Conservation (phyloP, 306 rosid genomes). For the Vigna unguiculata region DNA sequence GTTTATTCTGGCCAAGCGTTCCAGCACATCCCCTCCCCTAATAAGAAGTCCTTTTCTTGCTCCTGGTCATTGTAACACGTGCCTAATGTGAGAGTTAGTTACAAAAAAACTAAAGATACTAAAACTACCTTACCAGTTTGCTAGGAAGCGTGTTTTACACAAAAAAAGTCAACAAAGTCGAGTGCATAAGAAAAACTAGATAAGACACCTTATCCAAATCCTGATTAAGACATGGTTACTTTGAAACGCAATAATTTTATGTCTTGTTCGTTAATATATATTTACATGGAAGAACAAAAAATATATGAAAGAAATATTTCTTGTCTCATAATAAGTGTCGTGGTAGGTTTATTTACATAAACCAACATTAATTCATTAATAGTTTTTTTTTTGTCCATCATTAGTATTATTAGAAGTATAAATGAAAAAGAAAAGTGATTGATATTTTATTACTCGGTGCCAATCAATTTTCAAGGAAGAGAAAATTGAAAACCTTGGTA, state of each 20-base stretch:
- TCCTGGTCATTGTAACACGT: conserved; percentile 61
- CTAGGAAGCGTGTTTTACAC: background rate
- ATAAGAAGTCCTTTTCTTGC: conserved; percentile 96
- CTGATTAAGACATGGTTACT: conserved; percentile 32
- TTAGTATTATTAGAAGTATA: too few relatives aligned
- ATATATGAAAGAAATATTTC: conserved; percentile 3
- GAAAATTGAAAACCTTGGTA: conserved; percentile 21
- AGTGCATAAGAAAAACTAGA: conserved; percentile 31
- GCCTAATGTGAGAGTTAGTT: conserved; percentile 18
- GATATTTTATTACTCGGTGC: background rate
- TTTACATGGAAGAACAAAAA: conserved; percentile 25
- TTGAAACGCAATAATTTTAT: conserved; percentile 9
- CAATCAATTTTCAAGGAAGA: conserved; percentile 19
- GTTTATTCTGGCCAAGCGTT: conserved; percentile 81
- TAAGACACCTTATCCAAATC: conserved; percentile 36
- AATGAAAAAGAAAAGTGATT: too few relatives aligned
- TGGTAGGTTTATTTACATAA: too few relatives aligned
- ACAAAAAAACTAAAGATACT: conserved; percentile 7
- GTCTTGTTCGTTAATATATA: conserved; percentile 18
- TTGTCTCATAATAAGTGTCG: too few relatives aligned
- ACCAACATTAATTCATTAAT: too few relatives aligned
- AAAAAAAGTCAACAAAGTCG: conserved; percentile 24
- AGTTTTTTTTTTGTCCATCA: too few relatives aligned
- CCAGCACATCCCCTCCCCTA: conserved; percentile 95
- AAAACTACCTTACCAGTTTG: conserved; percentile 14